phyloP scores from a whole-genome alignment of 768 basidiomycete genomes.

The Polyporus arcularius region DNA sequence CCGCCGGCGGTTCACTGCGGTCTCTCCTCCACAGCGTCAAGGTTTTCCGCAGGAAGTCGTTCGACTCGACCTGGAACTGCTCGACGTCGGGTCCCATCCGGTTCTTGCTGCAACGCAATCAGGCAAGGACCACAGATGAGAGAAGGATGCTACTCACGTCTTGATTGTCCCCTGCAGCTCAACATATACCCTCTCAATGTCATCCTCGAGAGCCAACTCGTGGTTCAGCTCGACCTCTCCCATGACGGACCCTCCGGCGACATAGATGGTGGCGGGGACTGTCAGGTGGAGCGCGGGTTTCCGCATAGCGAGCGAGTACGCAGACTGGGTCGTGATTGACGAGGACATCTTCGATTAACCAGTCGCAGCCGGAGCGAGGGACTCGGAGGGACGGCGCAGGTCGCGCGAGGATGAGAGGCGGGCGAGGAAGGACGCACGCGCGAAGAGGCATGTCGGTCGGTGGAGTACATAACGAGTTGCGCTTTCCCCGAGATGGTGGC shows the following conservation, averaged over 20 bases:
- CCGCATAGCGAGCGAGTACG: slow-evolving; percentile 10
- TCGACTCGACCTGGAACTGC: slow-evolving; percentile 2
- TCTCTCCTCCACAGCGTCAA: slow-evolving; percentile 21
- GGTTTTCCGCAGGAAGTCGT: slow-evolving; percentile 14
- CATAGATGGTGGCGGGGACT: slow-evolving; percentile 14
- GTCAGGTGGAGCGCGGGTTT: slow-evolving; percentile 17
- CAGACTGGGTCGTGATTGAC: slow-evolving; percentile 4
- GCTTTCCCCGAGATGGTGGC: too few relatives aligned
- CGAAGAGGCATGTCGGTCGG: not conserved
- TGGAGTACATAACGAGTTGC: not conserved
- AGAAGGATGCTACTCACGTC: slow-evolving; percentile 18
- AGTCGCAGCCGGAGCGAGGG: too few relatives aligned
- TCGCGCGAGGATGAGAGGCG: too few relatives aligned
- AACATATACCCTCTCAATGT: slow-evolving; percentile 24
- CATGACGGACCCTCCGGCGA: slow-evolving; percentile 16
- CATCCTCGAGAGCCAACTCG: slow-evolving; percentile 9
- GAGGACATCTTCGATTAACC: too few relatives aligned
- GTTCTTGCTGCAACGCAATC: slow-evolving; percentile 1
- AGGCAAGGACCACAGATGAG: not conserved
- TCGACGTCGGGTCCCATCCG: not conserved
- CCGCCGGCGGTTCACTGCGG: slow-evolving; percentile 15
- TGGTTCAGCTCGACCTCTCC: slow-evolving; percentile 24
- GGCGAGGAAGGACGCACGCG: not conserved
- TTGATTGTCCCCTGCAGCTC: slow-evolving; percentile 22
- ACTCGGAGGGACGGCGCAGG: too few relatives aligned